These are phyloP conservation scores for Coniochaeta sp. DNA, from an alignment of 2,329 filamentous ascomycete genomes.

Conservation along the genomic window DNA sequence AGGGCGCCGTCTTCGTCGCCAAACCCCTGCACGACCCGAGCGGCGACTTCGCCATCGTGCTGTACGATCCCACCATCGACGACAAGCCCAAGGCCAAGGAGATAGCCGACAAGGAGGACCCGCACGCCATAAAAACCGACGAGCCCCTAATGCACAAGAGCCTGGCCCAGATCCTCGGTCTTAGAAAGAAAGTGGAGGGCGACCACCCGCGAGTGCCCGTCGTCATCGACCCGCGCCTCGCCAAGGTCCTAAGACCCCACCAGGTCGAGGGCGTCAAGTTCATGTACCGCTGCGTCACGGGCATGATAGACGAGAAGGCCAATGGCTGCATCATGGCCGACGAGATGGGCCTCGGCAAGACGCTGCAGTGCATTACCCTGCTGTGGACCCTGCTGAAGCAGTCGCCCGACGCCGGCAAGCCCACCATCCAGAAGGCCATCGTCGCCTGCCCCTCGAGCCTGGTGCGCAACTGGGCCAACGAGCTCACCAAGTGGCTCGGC, in stretches of 20 bases:
- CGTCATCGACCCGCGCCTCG: constrained; percentile 84
- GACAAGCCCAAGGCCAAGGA: constrained; percentile 60
- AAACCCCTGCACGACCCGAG: constrained; percentile 90
- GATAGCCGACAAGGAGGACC: constrained; percentile 38
- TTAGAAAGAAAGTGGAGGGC: constrained; percentile 81
- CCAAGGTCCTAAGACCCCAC: constrained; percentile 89
- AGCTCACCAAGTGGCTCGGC: constrained; percentile 93
- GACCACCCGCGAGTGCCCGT: constrained; percentile 87
- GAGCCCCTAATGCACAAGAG: constrained; percentile 88
- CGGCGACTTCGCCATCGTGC: constrained; percentile 91
- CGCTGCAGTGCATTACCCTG: constrained; percentile 89
- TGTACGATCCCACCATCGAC: constrained; percentile 92
- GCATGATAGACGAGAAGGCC: constrained; percentile 88
- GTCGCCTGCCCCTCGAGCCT: constrained; percentile 95
- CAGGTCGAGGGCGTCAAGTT: constrained; percentile 98
- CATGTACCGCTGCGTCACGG: constrained; percentile 88
- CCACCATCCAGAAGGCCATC: constrained; percentile 92
- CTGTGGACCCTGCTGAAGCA: constrained; percentile 97
- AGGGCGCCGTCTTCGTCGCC: constrained; percentile 76
- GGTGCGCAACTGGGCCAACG: constrained; percentile 97
- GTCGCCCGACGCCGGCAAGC: constrained; percentile 87
- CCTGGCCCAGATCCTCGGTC: constrained; percentile 85
- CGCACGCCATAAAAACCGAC: constrained; percentile 52
- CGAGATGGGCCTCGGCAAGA: constrained; percentile 97
- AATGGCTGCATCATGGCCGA: constrained; percentile 99